Evolutionary conservation across 257 asterid genomes (phyloP).

Genomic region (Capsicum pubescens): DNA sequence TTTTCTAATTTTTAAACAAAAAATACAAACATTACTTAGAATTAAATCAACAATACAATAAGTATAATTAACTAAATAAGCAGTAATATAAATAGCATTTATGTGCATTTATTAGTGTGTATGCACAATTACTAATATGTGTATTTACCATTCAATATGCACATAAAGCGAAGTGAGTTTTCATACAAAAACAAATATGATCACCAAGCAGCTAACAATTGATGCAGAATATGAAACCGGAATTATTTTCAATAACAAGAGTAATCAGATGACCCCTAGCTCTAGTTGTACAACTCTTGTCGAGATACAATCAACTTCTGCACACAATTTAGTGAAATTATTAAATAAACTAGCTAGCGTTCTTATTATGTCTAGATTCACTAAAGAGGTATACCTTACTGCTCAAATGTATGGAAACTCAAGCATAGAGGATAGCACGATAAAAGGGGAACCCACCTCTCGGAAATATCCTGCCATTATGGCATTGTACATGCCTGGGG

Average conservation of each 20-base stretch:
- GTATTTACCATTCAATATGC: not conserved
- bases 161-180: conserved; percentile 7
- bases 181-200: not conserved
- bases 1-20: not conserved
- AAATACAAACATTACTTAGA: conserved; percentile 13
- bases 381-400: conserved; percentile 1
- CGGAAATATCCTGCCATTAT: conserved; percentile 84
- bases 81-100: not conserved
- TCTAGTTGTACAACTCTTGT: not conserved
- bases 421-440: conserved; percentile 3
- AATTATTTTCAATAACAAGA: not conserved
- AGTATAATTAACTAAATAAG: not conserved
- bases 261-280: conserved; percentile 2
- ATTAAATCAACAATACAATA: not conserved
- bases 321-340: conserved; percentile 16
- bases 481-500: conserved; percentile 65
- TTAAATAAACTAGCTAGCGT: conserved; percentile 7
- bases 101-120: not conserved
- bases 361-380: conserved; percentile 1
- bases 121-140: conserved; percentile 4
- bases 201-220: not conserved
- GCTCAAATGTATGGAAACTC: conserved; percentile 18
- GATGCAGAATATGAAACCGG: not conserved
- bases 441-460: conserved; percentile 53
- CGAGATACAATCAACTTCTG: conserved; percentile 1